phyloP scores from a whole-genome alignment of 225 moss, liverwort and hornwort species.

The Bryoerythrophyllum caledonicum region DNA sequence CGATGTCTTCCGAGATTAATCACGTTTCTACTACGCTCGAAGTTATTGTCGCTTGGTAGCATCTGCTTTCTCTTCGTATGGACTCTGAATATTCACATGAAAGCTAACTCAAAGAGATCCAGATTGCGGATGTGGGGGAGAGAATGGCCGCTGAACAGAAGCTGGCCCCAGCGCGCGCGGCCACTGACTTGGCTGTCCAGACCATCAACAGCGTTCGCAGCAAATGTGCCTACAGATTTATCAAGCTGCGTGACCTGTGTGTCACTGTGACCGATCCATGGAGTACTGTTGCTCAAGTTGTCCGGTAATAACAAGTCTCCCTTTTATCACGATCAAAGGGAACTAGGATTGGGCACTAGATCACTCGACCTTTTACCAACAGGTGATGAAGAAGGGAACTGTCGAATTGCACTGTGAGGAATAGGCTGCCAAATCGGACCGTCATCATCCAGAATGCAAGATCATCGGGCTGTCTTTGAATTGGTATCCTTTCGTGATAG shows the following conservation, averaged over 20 bases:
- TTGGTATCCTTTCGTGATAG: neutral
- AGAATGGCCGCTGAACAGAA: constrained; percentile 73
- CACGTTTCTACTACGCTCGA: neutral
- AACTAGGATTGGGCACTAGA: neutral
- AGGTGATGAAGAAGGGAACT: neutral
- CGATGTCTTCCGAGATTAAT: neutral
- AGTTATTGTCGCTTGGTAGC: neutral
- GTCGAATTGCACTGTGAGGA: neutral
- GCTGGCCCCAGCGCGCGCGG: constrained; percentile 55
- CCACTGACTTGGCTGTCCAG: constrained; percentile 72
- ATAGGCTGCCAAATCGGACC: neutral
- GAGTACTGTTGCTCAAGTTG: constrained; percentile 29
- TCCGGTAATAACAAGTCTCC: constrained; percentile 10
- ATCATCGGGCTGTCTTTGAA: neutral
- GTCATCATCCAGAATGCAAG: neutral
- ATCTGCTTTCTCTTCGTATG: constrained; percentile 2
- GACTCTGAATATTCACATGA: neutral
- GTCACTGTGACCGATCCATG: constrained; percentile 54
- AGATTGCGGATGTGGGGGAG: constrained; percentile 60
- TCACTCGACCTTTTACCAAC: neutral
- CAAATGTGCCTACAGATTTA: constrained; percentile 80
- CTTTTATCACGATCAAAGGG: neutral
- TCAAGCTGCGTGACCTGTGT: constrained; percentile 67
- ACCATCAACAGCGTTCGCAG: constrained; percentile 63
- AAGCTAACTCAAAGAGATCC: constrained; percentile 16